A percentile compares a stretch with the other conserved stretches of the same genome.
Evolutionary conservation across 768 basidiomycete species (phyloP).

Genomic region (Glaciozyma martinii): DNA sequence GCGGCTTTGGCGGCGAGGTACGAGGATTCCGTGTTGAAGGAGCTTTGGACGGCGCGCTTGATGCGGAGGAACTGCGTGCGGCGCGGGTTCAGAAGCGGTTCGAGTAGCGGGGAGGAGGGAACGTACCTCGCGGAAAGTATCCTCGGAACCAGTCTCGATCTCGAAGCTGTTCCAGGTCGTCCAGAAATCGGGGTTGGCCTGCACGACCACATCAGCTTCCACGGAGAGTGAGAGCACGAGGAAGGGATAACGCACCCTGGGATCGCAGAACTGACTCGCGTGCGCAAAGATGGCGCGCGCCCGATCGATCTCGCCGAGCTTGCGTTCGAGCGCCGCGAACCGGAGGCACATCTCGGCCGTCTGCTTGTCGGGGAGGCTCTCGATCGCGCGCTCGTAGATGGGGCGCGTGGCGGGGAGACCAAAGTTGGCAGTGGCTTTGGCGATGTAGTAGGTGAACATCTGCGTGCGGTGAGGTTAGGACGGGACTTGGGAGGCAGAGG

Average conservation of each 20-base stretch:
- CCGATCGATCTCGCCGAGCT: conserved; percentile 96
- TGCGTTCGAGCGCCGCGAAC: conserved; percentile 90
- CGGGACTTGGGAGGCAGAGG: neutral
- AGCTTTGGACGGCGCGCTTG: conserved; percentile 95
- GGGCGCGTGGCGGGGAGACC: conserved; percentile 91
- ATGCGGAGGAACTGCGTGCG: conserved; percentile 74
- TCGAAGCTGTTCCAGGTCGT: conserved; percentile 94
- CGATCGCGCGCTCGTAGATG: conserved; percentile 90
- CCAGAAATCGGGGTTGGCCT: conserved; percentile 77
- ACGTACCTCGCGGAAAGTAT: conserved; percentile 65
- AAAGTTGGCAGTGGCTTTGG: conserved; percentile 90
- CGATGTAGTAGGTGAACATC: conserved; percentile 97
- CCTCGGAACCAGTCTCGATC: conserved; percentile 96
- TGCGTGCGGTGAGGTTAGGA: conserved; percentile 37
- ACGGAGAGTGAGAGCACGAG: neutral
- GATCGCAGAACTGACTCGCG: conserved; percentile 97
- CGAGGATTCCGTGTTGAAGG: conserved; percentile 94
- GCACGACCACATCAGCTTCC: neutral
- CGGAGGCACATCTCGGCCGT: conserved; percentile 97
- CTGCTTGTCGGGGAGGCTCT: conserved; percentile 82
- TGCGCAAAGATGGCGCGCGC: conserved; percentile 94
- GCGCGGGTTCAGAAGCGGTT: neutral
- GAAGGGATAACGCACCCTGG: conserved; percentile 49
- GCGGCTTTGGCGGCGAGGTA: conserved; percentile 31
- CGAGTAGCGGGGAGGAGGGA: neutral